Conservation (phyloP, 2,329 filamentous ascomycete genomes). For the Fusarium circinatum region DNA sequence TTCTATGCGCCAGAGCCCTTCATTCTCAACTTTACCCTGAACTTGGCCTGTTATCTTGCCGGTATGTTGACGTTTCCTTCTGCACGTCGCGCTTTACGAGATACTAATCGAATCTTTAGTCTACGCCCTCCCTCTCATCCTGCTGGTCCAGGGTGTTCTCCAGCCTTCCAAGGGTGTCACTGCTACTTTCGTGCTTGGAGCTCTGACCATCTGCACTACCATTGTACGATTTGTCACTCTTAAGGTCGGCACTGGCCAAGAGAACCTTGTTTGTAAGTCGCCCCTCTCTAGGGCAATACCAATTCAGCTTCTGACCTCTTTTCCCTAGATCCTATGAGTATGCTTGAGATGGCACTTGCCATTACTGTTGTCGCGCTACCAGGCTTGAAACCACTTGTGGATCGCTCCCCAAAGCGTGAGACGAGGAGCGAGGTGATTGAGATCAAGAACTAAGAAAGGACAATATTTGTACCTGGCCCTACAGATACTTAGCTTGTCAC, state of each 20-base stretch:
- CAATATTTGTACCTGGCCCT: no score
- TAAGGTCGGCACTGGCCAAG: slow-evolving; percentile 35
- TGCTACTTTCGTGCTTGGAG: slow-evolving; percentile 31
- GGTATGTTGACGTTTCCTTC: slow-evolving; percentile 26
- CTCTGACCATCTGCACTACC: slow-evolving; percentile 31
- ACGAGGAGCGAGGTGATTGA: slow-evolving; percentile 6
- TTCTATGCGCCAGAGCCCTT: slow-evolving; percentile 49
- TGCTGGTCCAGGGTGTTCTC: slow-evolving; percentile 42
- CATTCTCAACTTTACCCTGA: slow-evolving; percentile 49
- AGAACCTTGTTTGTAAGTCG: slow-evolving; percentile 39
- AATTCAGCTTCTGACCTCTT: background rate
- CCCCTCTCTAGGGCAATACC: accelerated
- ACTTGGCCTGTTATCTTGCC: slow-evolving; percentile 47
- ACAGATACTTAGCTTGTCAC: no score
- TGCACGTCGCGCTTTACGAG: accelerated
- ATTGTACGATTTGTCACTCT: slow-evolving; percentile 31
- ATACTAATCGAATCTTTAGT: slow-evolving; percentile 30
- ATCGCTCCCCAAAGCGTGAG: slow-evolving; percentile 15
- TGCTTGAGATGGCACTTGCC: slow-evolving; percentile 34
- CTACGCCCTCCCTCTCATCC: slow-evolving; percentile 46
- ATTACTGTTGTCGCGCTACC: slow-evolving; percentile 35
- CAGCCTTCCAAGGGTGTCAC: slow-evolving; percentile 27
- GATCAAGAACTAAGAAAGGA: slow-evolving; percentile 4
- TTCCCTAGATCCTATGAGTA: slow-evolving; percentile 31
- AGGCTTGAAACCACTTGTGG: slow-evolving; percentile 33